Evolutionary conservation across 495 filamentous ascomycete species (phyloP).

Genomic region (Penicillium atrosanguineum): DNA sequence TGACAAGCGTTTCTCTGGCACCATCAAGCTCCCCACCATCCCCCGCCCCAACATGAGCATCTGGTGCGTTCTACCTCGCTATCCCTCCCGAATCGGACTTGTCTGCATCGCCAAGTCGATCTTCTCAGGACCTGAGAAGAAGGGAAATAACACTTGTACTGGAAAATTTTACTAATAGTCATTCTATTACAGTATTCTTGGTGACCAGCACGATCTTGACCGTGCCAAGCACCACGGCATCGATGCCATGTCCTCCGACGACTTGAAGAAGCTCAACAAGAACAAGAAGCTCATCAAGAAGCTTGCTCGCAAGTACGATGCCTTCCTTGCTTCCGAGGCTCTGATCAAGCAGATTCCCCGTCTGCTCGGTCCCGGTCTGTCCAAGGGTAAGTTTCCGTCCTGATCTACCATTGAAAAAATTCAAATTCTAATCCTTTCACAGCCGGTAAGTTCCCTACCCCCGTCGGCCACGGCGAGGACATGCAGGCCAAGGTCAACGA

Average conservation of each 20-base stretch:
- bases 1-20: constrained; percentile 99
- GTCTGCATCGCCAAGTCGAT: neutral
- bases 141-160: neutral
- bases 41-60: constrained; percentile 93
- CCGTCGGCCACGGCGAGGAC: constrained; percentile 93
- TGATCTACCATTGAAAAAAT: neutral
- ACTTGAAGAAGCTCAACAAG: constrained; percentile 99
- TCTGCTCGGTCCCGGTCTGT: constrained; percentile 97
- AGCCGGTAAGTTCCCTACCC: constrained; percentile 99
- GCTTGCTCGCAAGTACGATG: constrained; percentile 99
- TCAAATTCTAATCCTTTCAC: constrained; percentile 20
- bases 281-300: constrained; percentile 99
- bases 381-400: constrained; percentile 68
- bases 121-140: neutral
- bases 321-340: constrained; percentile 92
- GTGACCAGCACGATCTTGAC: constrained; percentile 99
- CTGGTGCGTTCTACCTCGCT: constrained; percentile 56
- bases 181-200: constrained; percentile 65
- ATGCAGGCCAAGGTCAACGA: constrained; percentile 91
- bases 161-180: neutral
- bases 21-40: constrained; percentile 86
- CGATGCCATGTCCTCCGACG: constrained; percentile 95
- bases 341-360: constrained; percentile 99
- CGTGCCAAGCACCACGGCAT: constrained; percentile 97
- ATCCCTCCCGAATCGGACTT: neutral